Base-by-base conservation (phyloP, 805 yeast genomes). In the Komagataella kurtzmanii region DNA sequence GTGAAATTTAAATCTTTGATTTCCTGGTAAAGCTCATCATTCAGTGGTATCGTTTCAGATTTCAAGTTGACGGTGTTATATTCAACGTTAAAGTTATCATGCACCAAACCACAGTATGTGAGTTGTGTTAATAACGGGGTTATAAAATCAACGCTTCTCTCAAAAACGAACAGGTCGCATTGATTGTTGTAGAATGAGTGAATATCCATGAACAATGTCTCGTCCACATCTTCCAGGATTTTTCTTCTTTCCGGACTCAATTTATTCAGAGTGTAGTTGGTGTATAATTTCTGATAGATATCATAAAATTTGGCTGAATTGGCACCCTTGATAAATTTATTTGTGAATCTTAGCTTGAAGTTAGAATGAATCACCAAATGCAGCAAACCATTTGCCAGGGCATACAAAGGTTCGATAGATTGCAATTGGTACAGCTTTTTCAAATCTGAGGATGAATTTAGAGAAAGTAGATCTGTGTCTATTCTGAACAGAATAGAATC, bases 31-130 rank as follows among this genome's bases (percentile, higher is more conserved):
- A 83, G 67, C 8, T 71, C 68, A 56, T 83, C 88, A n/a, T 54
- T 52, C 17, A 23, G 40, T 1, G 30, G 47, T 7, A 45, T 56
- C 6, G 51, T 57, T 14, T 54, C 56, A 17, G 55, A 55, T 3
- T 55, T 55, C 1, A 61, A 47, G 46, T 58, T 58, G 6, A 66
- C 58, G 3, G 58, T 68, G 54, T 74, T 75, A 10, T 72, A 61
- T 12, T 73, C 69, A 5, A 83, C 67, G 3, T 76, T 79, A 56
- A 80, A 73, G 10, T 80, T 62, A 58, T 90, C 97, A 62, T 86
- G 90, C 18, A 89, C 69, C 14, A 93, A 69, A 0, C 98, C 99
- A 17, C 77, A 71, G 62, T 90, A 91, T 2, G 88, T 85, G 58
- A 90, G 66, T 59, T 90, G 97, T 23, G 81, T 79, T 51, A 88